phyloP scores from a whole-genome alignment of 352 stramenopile genomes.

The Globisporangium mamillatum region DNA sequence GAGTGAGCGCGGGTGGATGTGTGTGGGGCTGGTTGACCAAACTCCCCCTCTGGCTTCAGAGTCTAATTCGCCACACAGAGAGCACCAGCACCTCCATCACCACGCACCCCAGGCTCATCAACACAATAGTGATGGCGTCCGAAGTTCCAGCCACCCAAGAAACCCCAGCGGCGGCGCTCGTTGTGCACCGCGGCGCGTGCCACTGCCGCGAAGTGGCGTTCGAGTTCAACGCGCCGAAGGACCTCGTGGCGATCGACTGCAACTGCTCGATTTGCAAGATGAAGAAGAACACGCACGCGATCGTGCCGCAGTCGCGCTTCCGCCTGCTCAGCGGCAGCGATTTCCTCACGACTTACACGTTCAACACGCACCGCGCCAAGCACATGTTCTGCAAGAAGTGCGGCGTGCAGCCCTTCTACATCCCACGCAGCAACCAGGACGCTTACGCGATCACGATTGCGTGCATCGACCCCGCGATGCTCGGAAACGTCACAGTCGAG shows the following conservation, averaged over 20 bases:
- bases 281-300: conserved; percentile 75
- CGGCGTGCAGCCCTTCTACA: conserved; percentile 80
- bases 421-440: conserved; percentile 80
- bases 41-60: background rate
- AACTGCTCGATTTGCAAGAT: conserved; percentile 85
- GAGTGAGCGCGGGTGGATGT: background rate
- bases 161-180: conserved; percentile 3
- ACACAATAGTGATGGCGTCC: background rate
- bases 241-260: conserved; percentile 68
- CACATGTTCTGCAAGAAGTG: conserved; percentile 82
- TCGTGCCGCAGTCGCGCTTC: conserved; percentile 61
- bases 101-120: background rate
- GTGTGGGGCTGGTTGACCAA: background rate
- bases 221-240: conserved; percentile 51
- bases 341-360: conserved; percentile 71
- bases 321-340: conserved; percentile 42
- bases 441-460: conserved; percentile 68
- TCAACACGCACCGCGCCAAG: conserved; percentile 76
- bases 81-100: background rate
- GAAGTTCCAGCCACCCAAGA: background rate
- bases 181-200: conserved; percentile 52
- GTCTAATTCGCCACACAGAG: background rate
- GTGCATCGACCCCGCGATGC: conserved; percentile 55
- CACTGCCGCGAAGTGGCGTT: conserved; percentile 75
- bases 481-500: conserved; percentile 54